Evolutionary conservation across 805 yeast species (phyloP).

Genomic region (Wickerhamiella alocasiicola): DNA sequence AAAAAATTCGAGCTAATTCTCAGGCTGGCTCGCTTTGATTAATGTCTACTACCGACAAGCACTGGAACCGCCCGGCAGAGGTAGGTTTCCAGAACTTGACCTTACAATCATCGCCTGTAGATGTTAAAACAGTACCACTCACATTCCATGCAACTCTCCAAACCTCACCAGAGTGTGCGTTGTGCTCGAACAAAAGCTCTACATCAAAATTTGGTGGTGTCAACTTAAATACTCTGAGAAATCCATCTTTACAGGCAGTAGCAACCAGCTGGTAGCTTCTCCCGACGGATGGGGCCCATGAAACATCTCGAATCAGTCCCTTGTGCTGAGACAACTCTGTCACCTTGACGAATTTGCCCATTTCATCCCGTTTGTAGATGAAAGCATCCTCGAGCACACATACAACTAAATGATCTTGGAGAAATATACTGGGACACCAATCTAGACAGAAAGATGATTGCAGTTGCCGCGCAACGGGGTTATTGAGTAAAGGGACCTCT

Average conservation of each 20-base stretch:
- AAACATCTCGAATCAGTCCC: constrained; percentile 74
- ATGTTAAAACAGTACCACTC: constrained; percentile 83
- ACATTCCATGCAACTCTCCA: constrained; percentile 95
- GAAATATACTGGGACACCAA: constrained; percentile 84
- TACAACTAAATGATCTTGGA: constrained; percentile 68
- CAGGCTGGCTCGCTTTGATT: no score
- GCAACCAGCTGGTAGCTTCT: constrained; percentile 78
- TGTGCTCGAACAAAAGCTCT: constrained; percentile 52
- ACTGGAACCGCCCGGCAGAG: constrained; percentile 74
- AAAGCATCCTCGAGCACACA: constrained; percentile 81
- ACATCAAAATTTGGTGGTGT: constrained; percentile 30
- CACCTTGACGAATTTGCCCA: constrained; percentile 34
- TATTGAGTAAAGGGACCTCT: constrained; percentile 47
- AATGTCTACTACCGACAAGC: constrained; percentile 69
- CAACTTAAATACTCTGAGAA: constrained; percentile 71
- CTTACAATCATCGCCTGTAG: constrained; percentile 93
- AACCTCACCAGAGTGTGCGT: constrained; percentile 75
- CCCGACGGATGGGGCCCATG: constrained; percentile 98
- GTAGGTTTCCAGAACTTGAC: constrained; percentile 86
- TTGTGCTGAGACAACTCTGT: constrained; percentile 70
- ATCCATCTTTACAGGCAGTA: constrained; percentile 93
- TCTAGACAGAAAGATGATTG: constrained; percentile 77
- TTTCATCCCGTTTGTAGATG: constrained; percentile 46
- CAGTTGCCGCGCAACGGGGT: constrained; percentile 64
- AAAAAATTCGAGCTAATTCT: no score